Percentiles rank a stretch among this genome's conserved stretches.
Evolutionary conservation across 2,329 filamentous ascomycete genomes (phyloP).

Genomic region (Penicillium sp.): DNA sequence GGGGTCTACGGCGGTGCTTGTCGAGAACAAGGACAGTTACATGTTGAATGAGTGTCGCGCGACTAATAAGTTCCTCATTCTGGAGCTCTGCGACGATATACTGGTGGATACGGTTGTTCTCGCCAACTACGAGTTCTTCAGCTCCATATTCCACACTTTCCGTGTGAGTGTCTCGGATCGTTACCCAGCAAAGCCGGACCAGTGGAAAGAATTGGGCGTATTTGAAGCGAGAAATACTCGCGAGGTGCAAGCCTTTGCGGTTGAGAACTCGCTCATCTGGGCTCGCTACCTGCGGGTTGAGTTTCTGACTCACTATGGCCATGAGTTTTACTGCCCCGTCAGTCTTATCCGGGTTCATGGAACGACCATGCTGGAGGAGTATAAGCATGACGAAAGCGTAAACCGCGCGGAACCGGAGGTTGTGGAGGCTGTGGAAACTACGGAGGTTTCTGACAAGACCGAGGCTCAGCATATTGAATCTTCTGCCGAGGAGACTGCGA

Average conservation of each 20-base stretch:
- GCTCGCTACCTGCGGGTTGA: conserved; percentile 90
- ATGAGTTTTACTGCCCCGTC: conserved; percentile 93
- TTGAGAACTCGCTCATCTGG: conserved; percentile 96
- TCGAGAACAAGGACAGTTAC: conserved; percentile 98
- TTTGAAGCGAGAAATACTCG: conserved; percentile 92
- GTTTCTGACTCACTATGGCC: conserved; percentile 90
- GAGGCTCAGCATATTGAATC: conserved; percentile 23
- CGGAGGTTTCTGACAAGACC: conserved; percentile 19
- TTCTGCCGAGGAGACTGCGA: conserved; percentile 22
- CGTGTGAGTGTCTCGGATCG: conserved; percentile 89
- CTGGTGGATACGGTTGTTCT: conserved; percentile 95
- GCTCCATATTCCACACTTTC: conserved; percentile 91
- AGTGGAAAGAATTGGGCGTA: conserved; percentile 85
- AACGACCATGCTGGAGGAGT: conserved; percentile 91
- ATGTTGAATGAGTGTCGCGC: conserved; percentile 91
- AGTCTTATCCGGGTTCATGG: conserved; percentile 91
- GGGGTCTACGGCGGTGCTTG: conserved; percentile 82
- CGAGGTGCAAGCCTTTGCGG: conserved; percentile 89
- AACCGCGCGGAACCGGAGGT: conserved; percentile 60
- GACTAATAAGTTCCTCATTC: conserved; percentile 87
- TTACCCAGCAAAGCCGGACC: conserved; percentile 87
- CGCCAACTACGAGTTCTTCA: conserved; percentile 99
- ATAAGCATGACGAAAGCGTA: conserved; percentile 79
- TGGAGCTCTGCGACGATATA: conserved; percentile 85
- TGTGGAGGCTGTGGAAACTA: conserved; percentile 50